Base-by-base conservation (phyloP, 306 rosid genomes). In the Gastrolobium villosum region DNA sequence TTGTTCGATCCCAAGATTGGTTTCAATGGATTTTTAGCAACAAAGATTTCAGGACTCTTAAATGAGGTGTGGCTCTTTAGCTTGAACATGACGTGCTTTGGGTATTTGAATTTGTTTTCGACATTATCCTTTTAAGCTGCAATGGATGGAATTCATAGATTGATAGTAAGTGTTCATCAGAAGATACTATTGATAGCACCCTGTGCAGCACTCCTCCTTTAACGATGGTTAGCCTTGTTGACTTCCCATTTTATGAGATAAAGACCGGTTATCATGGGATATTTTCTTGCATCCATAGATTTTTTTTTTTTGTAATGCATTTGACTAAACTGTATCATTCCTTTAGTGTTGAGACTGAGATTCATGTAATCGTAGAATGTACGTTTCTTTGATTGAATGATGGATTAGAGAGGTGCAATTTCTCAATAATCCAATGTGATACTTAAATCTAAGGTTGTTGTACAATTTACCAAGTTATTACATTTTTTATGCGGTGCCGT, bases 1-100 rank as follows among this genome's bases (percentile, higher is more conserved):
- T 65, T 37, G 60, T 59, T 65, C 60, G 20, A 40, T 46, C 9
- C 32, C 11, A 5, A n/a, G 36, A 39, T 61, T 43, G 68, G 20
- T 69, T 30, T 45, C 14, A 10, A 31, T 66, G 56, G 72, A 4
- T 74, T 65, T 67, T 57, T 67, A 43, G 70, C 70, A 30, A 43
- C 35, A 48, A 32, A 3, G 34, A n/a, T 48, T 40, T 55, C 65
- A 54, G 45, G 61, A 62, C 36, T 55, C 46, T 6, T 62, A 44
- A 71, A 62, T 63, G 53, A 53, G 14, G 34, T 46, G 53, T 2
- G 37, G 15, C 39, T 70, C 55, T 11, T 8, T 41, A 62, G 39
- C 11, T 50, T 59, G 72, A 67, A 40, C 68, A 4, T 8, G 59
- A 41, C 26, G 48, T 11, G 30, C 26, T 20, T 40, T 45, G 34